phyloP scores from a whole-genome alignment of 2,329 filamentous ascomycete genomes.

The Amylocarpus encephaloides region DNA sequence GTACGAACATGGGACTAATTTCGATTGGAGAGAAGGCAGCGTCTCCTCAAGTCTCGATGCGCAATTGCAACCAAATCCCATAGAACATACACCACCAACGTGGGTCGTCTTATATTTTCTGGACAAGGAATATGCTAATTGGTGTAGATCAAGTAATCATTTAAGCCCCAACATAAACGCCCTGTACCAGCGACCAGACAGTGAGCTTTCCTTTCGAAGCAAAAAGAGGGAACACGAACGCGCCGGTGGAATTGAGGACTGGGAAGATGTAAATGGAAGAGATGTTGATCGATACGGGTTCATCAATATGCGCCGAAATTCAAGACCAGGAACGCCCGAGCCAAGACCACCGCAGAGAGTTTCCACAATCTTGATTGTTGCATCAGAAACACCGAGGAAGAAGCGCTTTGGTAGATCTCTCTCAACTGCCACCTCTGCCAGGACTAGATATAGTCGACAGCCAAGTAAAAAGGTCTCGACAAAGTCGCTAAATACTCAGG shows the following conservation, averaged over 20 bases:
- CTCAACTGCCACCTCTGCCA: conserved; percentile 20
- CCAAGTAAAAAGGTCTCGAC: conserved; percentile 51
- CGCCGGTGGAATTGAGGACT: conserved; percentile 58
- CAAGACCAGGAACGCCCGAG: conserved; percentile 35
- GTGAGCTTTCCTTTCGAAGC: conserved; percentile 25
- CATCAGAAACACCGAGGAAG: conserved; percentile 28
- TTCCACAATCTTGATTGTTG: conserved; percentile 28
- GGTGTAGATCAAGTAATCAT: conserved; percentile 16
- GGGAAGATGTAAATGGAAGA: conserved; percentile 55
- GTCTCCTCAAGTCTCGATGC: neutral
- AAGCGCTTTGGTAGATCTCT: conserved; percentile 27
- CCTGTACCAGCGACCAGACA: conserved; percentile 18
- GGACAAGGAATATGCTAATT: conserved; percentile 12
- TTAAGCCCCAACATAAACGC: conserved; percentile 13
- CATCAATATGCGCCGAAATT: conserved; percentile 43
- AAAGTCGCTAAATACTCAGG: conserved; percentile 51
- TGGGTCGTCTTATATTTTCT: conserved; percentile 1
- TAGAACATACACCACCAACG: conserved; percentile 8
- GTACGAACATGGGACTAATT: conserved; percentile 27
- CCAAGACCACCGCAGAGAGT: conserved; percentile 28
- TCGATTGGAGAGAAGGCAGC: conserved; percentile 25
- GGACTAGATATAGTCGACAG: conserved; percentile 28
- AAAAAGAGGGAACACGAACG: conserved; percentile 37
- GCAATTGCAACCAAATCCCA: neutral
- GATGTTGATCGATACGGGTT: conserved; percentile 65